These are phyloP conservation scores for Nakazawaea molendinolei DNA, from an alignment of 805 yeast genomes.

Conservation along the genomic window DNA sequence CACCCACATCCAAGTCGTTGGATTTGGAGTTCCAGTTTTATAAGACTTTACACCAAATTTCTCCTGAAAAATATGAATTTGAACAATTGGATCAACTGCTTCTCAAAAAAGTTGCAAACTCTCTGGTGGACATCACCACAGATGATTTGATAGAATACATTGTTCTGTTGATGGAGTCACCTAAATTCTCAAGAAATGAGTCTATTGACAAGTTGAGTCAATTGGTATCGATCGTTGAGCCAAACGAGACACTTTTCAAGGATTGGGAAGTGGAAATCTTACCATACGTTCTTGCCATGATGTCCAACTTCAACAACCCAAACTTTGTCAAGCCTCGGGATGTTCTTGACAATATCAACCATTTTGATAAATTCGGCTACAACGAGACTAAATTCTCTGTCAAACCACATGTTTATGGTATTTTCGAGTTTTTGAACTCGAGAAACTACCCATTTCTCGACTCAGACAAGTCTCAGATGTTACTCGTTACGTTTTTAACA, in stretches of 20 bases:
- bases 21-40: conserved; percentile 19
- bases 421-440: conserved; percentile 2
- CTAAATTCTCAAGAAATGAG: not conserved
- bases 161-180: conserved; percentile 27
- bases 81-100: conserved; percentile 21
- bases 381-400: no score
- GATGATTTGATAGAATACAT: conserved; percentile 27
- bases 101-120: conserved; percentile 18
- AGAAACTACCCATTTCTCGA: conserved; percentile 1
- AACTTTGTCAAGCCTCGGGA: conserved; percentile 7
- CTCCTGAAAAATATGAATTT: conserved; percentile 23
- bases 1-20: not conserved
- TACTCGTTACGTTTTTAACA: conserved; percentile 8
- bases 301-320: not conserved
- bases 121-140: conserved; percentile 13
- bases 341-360: not conserved
- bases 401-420: not conserved
- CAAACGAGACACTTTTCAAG: not conserved
- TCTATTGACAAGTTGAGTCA: not conserved
- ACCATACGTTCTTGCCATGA: conserved; percentile 2
- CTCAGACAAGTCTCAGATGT: not conserved
- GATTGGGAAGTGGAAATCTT: conserved; percentile 8
- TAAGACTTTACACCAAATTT: conserved; percentile 22
- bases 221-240: not conserved
- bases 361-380: not conserved